phyloP scores from a whole-genome alignment of 75 land plant genomes.

The Chamaecyparis obtusa region DNA sequence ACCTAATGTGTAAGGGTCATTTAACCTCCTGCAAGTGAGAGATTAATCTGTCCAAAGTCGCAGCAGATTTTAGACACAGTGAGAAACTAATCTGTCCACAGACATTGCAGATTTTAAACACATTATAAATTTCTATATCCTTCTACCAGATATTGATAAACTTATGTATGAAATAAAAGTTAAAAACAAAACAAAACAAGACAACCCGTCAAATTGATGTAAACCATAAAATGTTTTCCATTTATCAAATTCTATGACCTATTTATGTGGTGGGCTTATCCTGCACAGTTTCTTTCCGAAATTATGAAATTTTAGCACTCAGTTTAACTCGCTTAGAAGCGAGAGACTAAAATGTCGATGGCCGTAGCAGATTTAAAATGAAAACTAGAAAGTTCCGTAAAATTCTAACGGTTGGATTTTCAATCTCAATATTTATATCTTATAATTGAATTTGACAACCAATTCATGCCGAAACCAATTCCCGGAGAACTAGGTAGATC shows the following conservation, averaged over 20 bases:
- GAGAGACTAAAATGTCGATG: background rate
- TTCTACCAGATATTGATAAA: background rate
- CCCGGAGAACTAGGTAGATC: too few species aligned
- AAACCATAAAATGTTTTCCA: background rate
- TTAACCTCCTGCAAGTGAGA: background rate
- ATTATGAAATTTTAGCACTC: background rate
- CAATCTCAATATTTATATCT: too few species aligned
- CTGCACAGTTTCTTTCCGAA: background rate
- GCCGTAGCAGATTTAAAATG: background rate
- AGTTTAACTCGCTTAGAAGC: background rate
- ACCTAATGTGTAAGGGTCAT: background rate
- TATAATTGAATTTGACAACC: too few species aligned
- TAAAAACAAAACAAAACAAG: too few species aligned
- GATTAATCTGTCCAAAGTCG: background rate
- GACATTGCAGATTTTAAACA: background rate
- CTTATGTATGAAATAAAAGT: background rate
- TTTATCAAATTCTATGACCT: background rate
- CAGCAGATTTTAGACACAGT: background rate
- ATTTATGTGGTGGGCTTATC: background rate
- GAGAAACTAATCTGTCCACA: background rate
- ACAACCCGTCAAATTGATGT: background rate
- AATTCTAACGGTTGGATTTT: too few species aligned
- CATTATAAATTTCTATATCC: background rate
- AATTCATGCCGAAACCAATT: too few species aligned
- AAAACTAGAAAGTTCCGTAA: background rate